phyloP scores from a whole-genome alignment of 495 filamentous ascomycete genomes.

The Chaetomidium leptoderma region DNA sequence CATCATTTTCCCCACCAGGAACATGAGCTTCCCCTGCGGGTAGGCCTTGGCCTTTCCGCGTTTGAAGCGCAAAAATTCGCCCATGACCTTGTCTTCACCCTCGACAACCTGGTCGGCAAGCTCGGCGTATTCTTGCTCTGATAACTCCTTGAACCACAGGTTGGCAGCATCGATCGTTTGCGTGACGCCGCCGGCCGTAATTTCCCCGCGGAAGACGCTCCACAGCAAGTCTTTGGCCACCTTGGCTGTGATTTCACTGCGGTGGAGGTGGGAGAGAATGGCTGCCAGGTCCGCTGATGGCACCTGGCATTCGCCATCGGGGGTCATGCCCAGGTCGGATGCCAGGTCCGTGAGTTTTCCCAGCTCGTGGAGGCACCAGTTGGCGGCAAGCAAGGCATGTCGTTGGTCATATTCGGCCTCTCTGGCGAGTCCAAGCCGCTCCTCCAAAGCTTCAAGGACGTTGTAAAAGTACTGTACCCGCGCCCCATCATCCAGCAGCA shows the following conservation, averaged over 20 bases:
- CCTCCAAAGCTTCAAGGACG: constrained; percentile 55
- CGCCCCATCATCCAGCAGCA: constrained; percentile 71
- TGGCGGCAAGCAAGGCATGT: constrained; percentile 46
- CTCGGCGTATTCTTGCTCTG: constrained; percentile 53
- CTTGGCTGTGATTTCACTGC: constrained; percentile 65
- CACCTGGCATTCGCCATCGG: constrained; percentile 47
- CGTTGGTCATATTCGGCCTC: constrained; percentile 13
- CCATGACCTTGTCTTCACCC: constrained; percentile 57
- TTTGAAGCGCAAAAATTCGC: constrained; percentile 64
- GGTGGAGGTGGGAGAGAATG: constrained; percentile 61
- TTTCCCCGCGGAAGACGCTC: constrained; percentile 46
- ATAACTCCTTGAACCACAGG: constrained; percentile 61
- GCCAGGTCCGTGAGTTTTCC: constrained; percentile 58
- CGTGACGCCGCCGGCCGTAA: constrained; percentile 44
- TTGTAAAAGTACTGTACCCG: constrained; percentile 80
- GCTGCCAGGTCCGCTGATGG: constrained; percentile 57
- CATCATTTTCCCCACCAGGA: constrained; percentile 91
- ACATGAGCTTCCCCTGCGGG: constrained; percentile 69
- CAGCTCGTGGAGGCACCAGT: constrained; percentile 84
- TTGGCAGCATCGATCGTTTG: constrained; percentile 61
- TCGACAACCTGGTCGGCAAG: constrained; percentile 51
- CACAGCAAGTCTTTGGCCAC: constrained; percentile 71
- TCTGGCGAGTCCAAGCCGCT: constrained; percentile 37
- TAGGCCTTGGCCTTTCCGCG: constrained; percentile 37
- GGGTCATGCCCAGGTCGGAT: constrained; percentile 37